Evolutionary conservation across 345 rosid species (phyloP).

Genomic region (Bruguiera parviflora): DNA sequence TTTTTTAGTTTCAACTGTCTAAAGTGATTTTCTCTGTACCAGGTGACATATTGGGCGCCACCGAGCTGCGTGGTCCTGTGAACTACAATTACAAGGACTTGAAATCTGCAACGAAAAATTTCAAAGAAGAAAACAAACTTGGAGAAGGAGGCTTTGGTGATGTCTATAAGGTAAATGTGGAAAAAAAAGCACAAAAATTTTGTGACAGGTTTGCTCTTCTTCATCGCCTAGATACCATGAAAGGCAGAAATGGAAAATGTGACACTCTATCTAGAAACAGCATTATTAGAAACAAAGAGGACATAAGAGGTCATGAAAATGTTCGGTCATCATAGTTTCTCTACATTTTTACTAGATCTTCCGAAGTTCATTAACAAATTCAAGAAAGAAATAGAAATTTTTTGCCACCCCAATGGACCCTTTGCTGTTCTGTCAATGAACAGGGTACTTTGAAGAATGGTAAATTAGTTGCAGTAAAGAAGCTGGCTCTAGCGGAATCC

Average conservation of each 20-base stretch:
- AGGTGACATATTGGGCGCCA: slow-evolving; percentile 42
- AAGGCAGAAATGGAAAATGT: too few species aligned
- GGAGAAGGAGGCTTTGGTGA: slow-evolving; percentile 58
- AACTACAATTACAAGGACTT: slow-evolving; percentile 40
- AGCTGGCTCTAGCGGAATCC: slow-evolving; percentile 28
- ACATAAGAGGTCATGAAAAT: neutral
- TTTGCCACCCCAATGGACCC: too few species aligned
- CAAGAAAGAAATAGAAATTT: too few species aligned
- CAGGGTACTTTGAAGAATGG: slow-evolving; percentile 46
- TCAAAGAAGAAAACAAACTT: slow-evolving; percentile 39
- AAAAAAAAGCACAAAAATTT: too few species aligned
- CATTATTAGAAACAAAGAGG: too few species aligned
- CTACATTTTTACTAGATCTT: too few species aligned
- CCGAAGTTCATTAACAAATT: too few species aligned
- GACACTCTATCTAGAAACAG: too few species aligned
- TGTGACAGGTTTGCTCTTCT: neutral
- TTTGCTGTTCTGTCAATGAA: neutral
- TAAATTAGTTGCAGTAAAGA: slow-evolving; percentile 54
- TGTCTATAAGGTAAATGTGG: slow-evolving; percentile 38
- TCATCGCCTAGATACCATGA: too few species aligned
- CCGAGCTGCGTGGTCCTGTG: slow-evolving; percentile 43
- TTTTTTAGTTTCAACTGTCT: too few species aligned
- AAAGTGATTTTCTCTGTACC: neutral
- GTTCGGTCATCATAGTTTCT: too few species aligned
- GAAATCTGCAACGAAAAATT: slow-evolving; percentile 37